Evolutionary conservation across 2,329 filamentous ascomycete genomes (phyloP), one percentile per base, ranked within the genome.

Genomic region (Hypoxylon sp.): DNA sequence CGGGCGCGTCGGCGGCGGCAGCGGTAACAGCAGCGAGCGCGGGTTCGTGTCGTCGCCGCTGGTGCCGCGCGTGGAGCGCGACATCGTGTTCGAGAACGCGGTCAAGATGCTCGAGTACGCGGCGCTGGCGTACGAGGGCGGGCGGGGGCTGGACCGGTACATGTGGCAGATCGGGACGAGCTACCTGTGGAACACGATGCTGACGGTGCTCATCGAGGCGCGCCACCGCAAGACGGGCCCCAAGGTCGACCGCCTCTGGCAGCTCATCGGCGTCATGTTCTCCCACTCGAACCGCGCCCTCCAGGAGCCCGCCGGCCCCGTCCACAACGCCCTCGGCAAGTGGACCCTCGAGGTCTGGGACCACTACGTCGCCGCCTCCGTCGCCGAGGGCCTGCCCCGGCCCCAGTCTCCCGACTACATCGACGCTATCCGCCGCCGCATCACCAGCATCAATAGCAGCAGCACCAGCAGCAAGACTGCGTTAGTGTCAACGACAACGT

Each of bases 191-290:
- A 67, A 72, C 48, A 67, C 66, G 2, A 55, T 72, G 13, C 64
- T 72, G 3, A 70, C 68, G 48, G 68, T 71, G 45, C 70, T 73
- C 20, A 67, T 73, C 41, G 71, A 70, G 43, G 57, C 60, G 24
- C 63, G 67, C 23, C 63, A 66, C 23, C 65, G 67, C 15, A 67
- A 63, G 57, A 67, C 48, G 10, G 67, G 70, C 0, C 56, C 65
- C 9, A 68, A 73, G 20, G 63, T 73, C 9, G 71, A 72, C 18
- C 58, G 53, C 23, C 35, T 59, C 3, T 73, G 72, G 67, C 23
- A 59, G 21, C 48, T 71, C 27, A 65, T 72, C 13, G 70, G 64
- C 0, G 53, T 38, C 6, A 55, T 69, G 3, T 67, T 69, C 31
- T 62, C 61, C 7, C 46, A 65, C 10, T 67, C 66, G 33, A 65